These are phyloP conservation scores for Nitzschia palea DNA, from an alignment of 108 stramenopile genomes.

Conservation along the genomic window DNA sequence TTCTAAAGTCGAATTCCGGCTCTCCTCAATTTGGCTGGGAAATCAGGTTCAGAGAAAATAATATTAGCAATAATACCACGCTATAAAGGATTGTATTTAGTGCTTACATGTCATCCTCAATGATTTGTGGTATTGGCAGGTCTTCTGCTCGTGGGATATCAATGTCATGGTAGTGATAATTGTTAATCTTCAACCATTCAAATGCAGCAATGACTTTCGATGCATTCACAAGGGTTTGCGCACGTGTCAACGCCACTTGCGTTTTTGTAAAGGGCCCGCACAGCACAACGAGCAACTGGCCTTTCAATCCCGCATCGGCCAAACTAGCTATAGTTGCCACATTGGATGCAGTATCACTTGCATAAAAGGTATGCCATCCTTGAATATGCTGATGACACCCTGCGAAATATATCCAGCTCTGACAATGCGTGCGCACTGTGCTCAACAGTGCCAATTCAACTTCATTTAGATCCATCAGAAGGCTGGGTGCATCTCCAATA, in stretches of 20 bases:
- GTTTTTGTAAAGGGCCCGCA: background rate
- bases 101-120: background rate
- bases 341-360: too few species aligned
- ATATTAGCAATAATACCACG: too few species aligned
- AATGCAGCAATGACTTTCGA: background rate
- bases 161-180: background rate
- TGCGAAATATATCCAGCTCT: background rate
- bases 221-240: background rate
- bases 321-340: background rate
- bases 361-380: too few species aligned
- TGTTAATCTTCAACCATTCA: background rate
- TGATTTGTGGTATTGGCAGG: background rate
- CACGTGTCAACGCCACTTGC: background rate
- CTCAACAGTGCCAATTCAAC: background rate
- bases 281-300: background rate
- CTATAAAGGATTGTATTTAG: background rate
- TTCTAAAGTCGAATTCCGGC: background rate
- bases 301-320: background rate
- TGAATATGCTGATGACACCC: background rate
- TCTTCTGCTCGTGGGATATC: background rate
- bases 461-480: background rate
- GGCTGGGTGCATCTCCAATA: background rate
- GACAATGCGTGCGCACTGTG: background rate
- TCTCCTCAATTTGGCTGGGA: background rate
- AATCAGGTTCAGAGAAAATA: too few species aligned